Evolutionary conservation across 495 filamentous ascomycete genomes (phyloP).

Genomic region (Penicillium mononematosum): DNA sequence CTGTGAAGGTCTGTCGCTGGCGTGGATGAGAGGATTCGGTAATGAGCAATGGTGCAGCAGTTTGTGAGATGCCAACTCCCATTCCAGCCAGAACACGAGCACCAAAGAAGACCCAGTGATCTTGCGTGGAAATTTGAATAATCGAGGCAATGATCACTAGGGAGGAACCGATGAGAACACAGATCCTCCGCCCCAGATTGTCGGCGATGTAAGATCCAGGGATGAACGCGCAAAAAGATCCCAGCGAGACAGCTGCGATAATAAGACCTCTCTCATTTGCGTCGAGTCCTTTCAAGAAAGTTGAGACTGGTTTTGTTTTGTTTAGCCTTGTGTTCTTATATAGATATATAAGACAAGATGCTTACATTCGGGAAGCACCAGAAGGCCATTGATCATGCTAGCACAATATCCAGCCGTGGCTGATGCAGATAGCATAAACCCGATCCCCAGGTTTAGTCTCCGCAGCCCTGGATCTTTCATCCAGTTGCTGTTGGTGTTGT

Average conservation of each 20-base stretch:
- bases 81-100: conserved; percentile 23
- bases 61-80: conserved; percentile 32
- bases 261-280: conserved; percentile 24
- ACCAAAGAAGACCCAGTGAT: conserved; percentile 29
- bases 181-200: conserved; percentile 20
- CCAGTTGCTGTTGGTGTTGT: conserved; percentile 19
- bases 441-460: conserved; percentile 28
- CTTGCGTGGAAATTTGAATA: conserved; percentile 19
- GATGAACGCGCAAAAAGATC: conserved; percentile 27
- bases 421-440: conserved; percentile 29
- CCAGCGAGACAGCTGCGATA: conserved; percentile 29
- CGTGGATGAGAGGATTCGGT: conserved; percentile 28
- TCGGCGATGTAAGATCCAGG: conserved; percentile 31
- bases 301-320: conserved; percentile 11
- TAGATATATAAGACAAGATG: background rate
- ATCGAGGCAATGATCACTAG: conserved; percentile 24
- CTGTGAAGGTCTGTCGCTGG: conserved; percentile 24
- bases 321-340: background rate
- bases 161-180: conserved; percentile 23
- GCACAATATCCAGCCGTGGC: conserved; percentile 31
- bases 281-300: conserved; percentile 20
- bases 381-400: conserved; percentile 32
- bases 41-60: conserved; percentile 29
- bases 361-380: conserved; percentile 32
- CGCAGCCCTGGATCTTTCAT: conserved; percentile 22